A percentile compares a stretch with the other conserved stretches of the same genome.
Conservation (phyloP, 1,284 basidiomycete species). For the Rhodotorula sp. region DNA sequence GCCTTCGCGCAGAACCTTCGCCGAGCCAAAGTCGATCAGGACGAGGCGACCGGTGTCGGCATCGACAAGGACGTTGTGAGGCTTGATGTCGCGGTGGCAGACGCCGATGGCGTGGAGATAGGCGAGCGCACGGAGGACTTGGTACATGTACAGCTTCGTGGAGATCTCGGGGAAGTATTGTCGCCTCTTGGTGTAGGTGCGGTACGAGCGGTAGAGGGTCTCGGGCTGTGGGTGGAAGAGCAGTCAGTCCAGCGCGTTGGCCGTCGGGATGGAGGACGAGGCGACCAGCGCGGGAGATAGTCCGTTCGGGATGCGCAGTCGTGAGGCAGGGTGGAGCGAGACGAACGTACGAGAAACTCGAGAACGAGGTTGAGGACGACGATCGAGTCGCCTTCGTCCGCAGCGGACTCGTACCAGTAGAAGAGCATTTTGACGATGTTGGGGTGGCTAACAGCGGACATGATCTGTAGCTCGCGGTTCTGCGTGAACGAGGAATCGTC, state of each 20-base stretch:
- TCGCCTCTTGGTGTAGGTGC: constrained; percentile 87
- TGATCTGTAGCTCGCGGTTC: constrained; percentile 99
- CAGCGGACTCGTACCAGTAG: constrained; percentile 60
- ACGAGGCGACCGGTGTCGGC: constrained; percentile 70
- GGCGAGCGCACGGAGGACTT: neutral
- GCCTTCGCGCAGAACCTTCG: constrained; percentile 87
- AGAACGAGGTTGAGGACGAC: constrained; percentile 92
- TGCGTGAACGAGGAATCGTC: constrained; percentile 48
- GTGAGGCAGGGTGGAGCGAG: neutral
- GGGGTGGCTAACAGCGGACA: constrained; percentile 91
- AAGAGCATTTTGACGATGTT: constrained; percentile 96
- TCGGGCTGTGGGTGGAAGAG: constrained; percentile 61
- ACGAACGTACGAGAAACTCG: constrained; percentile 70
- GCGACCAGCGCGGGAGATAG: too few relatives aligned
- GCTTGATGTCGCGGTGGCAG: constrained; percentile 94
- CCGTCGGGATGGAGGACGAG: too few relatives aligned
- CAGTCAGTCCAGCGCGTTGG: too few relatives aligned
- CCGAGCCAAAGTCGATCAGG: constrained; percentile 85
- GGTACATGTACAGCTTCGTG: constrained; percentile 80
- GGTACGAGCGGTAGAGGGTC: constrained; percentile 77
- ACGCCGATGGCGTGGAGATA: constrained; percentile 64
- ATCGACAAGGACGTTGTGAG: constrained; percentile 94
- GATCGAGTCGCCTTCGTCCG: constrained; percentile 90
- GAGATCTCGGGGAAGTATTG: constrained; percentile 98
- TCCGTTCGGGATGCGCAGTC: neutral